Conservation (phyloP, 371 early-diverging fungal species). For the Mortierella sp. region DNA sequence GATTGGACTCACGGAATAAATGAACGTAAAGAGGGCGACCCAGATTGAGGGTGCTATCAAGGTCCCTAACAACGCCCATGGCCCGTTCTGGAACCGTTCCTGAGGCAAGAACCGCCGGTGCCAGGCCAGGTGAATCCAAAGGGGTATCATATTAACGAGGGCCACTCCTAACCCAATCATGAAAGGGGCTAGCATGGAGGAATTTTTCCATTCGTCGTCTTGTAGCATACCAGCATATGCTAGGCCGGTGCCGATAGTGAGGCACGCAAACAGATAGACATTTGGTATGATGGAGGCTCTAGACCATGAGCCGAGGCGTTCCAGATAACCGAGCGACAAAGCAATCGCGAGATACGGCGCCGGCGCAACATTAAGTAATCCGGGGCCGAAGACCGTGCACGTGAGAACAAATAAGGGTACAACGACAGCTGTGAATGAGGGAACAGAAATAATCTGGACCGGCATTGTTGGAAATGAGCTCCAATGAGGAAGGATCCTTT, state of each 20-base stretch:
- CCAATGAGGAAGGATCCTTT: no score
- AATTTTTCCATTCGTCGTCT: conserved; percentile 27
- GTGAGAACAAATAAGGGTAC: conserved; percentile 37
- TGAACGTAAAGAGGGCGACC: conserved; percentile 38
- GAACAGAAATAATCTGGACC: conserved; percentile 22
- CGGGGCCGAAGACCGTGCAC: conserved; percentile 45
- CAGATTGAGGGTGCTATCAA: conserved; percentile 41
- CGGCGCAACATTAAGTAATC: conserved; percentile 29
- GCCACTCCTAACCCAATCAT: conserved; percentile 25
- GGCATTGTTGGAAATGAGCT: background rate
- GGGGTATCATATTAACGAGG: conserved; percentile 21
- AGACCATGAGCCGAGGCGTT: conserved; percentile 40
- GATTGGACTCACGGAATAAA: conserved; percentile 48
- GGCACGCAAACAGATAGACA: conserved; percentile 35
- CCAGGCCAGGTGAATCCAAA: conserved; percentile 40
- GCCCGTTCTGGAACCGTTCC: conserved; percentile 38
- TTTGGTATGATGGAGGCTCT: conserved; percentile 35
- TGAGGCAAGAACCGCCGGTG: conserved; percentile 41
- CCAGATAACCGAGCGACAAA: conserved; percentile 43
- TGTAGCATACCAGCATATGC: conserved; percentile 51
- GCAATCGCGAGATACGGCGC: conserved; percentile 42
- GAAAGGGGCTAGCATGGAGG: conserved; percentile 19
- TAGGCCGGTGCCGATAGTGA: conserved; percentile 41
- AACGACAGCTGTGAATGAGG: conserved; percentile 27
- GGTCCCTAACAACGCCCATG: conserved; percentile 29